Evolutionary conservation across 2,329 filamentous ascomycete genomes (phyloP), one percentile per base, ranked within the genome.

Genomic region (Cytospora chrysosperma): DNA sequence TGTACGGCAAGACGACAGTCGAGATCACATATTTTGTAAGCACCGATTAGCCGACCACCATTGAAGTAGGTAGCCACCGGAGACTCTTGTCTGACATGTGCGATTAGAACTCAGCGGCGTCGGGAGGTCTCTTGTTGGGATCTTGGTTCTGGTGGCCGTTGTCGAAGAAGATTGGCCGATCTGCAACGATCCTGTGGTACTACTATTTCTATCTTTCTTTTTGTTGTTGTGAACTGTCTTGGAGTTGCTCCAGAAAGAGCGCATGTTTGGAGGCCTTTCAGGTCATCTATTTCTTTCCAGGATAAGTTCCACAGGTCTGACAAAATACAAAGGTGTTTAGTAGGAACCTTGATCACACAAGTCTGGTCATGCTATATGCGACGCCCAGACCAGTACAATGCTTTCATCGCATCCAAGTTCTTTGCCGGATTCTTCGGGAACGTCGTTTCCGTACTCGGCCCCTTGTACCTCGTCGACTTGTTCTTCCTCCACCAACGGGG

Each of bases 401-500:
- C 72, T 1, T 78, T 74, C 55, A 69, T 76, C 27, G 72, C 76
- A 1, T 77, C 76, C 4, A 73, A 75, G 24, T 72, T 75, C n/a
- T 72, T 78, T 62, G 68, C 73, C 0, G 75, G 76, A n/a, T 72
- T 78, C 65, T 77, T 76, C 57, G 77, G 78, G 26, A 72, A 73
- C 15, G 69, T 77, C 15, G 71, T 75, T 43, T 71, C 74, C 59
- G 69, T 77, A 32, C 70, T 80, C 51, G 77, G 77, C 21, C 72
- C 75, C 24, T 69, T 75, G 43, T 73, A 76, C 37, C 73, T 80
- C 26, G 74, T 76, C n/a, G 77, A 79, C 57, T 49, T 78, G 58
- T 79, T 78, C 67, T 79, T 78, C 67, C 67, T 79, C 34, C 77
- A 79, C 58, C 75, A 79, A 65, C 74, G 77, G 21, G 77, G 77